Evolutionary conservation across 495 filamentous ascomycete genomes (phyloP), one percentile per base, ranked within the genome.

Genomic region (Aspergillus hancockii): DNA sequence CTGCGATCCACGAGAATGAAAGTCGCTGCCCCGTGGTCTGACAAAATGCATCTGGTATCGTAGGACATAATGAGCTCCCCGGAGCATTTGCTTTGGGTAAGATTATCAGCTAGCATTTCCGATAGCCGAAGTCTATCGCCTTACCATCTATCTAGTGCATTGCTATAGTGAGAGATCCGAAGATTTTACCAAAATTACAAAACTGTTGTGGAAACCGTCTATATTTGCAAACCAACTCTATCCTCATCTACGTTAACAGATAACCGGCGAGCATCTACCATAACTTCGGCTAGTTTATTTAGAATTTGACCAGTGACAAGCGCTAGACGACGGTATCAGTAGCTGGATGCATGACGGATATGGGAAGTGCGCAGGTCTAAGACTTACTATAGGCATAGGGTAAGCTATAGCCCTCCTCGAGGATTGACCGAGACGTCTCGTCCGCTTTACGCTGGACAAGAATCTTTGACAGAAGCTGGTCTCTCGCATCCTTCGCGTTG

Each of bases 401-500:
- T 54, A 89, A 62, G 43, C 85, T 84, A 67, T 87, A 89, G 57
- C 90, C 88, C 56, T 88, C 84, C 58, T 90, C 87, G 0, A 76
- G 83, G 4, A 82, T 78, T 28, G 75, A 69, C 18, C 78, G 74
- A 22, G 73, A 70, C 7, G 66, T 76, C n/a, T 80, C 80, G 16
- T 81, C 82, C 52, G 86, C 82, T 65, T 87, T 87, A 23, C 92
- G 79, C 71, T 92, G 97, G 61, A 85, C 84, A 60, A 92, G 96
- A 41, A 97, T 87, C 72, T 90, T 93, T 9, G 91, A 90, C n/a
- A 98, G 79, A 41, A 98, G 71, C 55, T 90, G 78, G 66, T 98
- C 93, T 30, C 93, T 78, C 21, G 86, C 84, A 68, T 91, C 84
- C 23, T 88, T 82, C 21, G 92, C 88, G 59, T 85, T 93, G 6